Evolutionary conservation across 2,329 filamentous ascomycete species (phyloP).

Genomic region (Atkinsonella hypoxylon): DNA sequence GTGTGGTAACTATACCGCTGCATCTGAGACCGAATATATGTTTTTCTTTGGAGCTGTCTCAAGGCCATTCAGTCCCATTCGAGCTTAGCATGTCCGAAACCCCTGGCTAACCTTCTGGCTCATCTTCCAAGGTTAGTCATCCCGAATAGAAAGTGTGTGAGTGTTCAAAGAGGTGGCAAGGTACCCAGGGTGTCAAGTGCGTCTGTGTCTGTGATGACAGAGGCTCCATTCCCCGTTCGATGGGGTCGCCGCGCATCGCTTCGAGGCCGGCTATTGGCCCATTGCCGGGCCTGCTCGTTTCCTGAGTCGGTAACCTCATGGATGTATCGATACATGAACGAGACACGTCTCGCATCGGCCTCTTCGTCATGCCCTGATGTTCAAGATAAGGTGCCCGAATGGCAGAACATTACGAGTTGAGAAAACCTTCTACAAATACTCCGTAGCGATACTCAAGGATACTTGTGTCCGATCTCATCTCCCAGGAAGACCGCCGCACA

Average conservation of each 20-base stretch:
- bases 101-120: slow-evolving; percentile 4
- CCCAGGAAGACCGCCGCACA: neutral
- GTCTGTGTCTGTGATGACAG: neutral
- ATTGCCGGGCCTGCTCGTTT: slow-evolving; percentile 6
- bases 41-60: neutral
- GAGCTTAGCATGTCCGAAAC: slow-evolving; percentile 11
- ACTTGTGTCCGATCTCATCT: neutral
- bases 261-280: slow-evolving; percentile 1
- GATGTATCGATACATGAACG: neutral
- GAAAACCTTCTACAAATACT: neutral
- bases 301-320: slow-evolving; percentile 2
- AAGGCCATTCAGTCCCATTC: neutral
- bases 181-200: neutral
- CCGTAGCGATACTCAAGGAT: neutral
- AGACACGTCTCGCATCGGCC: neutral
- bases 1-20: too few species aligned
- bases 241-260: slow-evolving; percentile 10
- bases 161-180: too few species aligned
- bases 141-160: neutral
- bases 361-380: too few species aligned
- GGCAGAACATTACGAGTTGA: neutral
- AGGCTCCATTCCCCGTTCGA: neutral
- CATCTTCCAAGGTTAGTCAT: slow-evolving; percentile 1
- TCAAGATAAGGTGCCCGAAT: too few species aligned
- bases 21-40: neutral